phyloP scores from a whole-genome alignment of 768 basidiomycete species.

The Mycena olivaceomarginata region DNA sequence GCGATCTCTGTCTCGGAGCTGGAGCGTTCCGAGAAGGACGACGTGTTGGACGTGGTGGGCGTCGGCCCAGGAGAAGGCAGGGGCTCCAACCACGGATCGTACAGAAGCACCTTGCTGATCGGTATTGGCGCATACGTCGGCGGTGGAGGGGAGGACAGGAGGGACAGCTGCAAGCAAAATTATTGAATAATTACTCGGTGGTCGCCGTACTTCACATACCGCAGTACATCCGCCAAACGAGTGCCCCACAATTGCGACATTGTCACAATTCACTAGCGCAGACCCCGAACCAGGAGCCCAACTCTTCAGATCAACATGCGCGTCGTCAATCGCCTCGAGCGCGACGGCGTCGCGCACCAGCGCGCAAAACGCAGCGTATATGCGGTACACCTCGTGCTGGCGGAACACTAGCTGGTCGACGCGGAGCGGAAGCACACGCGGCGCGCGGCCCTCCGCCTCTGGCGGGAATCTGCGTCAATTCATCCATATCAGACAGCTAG shows the following conservation, averaged over 20 bases:
- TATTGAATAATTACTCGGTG: neutral
- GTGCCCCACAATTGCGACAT: constrained; percentile 65
- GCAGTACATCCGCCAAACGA: constrained; percentile 70
- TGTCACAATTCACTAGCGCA: constrained; percentile 55
- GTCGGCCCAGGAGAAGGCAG: constrained; percentile 75
- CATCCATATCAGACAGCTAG: constrained; percentile 21
- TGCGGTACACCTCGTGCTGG: constrained; percentile 79
- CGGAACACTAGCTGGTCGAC: constrained; percentile 83
- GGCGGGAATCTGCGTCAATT: constrained; percentile 32
- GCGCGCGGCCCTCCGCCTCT: constrained; percentile 35
- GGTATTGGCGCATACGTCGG: constrained; percentile 66
- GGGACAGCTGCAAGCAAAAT: constrained; percentile 65
- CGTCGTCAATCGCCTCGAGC: constrained; percentile 62
- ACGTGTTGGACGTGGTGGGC: constrained; percentile 47
- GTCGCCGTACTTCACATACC: constrained; percentile 51
- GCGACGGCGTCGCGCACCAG: constrained; percentile 65
- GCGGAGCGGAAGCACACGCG: constrained; percentile 68
- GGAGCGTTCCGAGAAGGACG: constrained; percentile 39
- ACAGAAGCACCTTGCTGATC: constrained; percentile 73
- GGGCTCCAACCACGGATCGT: constrained; percentile 93
- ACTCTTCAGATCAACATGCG: constrained; percentile 58
- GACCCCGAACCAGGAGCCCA: constrained; percentile 58
- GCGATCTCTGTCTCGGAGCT: constrained; percentile 13
- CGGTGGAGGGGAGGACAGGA: constrained; percentile 72
- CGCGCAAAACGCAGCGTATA: constrained; percentile 74